These are phyloP conservation scores for Vararia minispora DNA, from an alignment of 768 basidiomycete genomes.

Conservation along the genomic window DNA sequence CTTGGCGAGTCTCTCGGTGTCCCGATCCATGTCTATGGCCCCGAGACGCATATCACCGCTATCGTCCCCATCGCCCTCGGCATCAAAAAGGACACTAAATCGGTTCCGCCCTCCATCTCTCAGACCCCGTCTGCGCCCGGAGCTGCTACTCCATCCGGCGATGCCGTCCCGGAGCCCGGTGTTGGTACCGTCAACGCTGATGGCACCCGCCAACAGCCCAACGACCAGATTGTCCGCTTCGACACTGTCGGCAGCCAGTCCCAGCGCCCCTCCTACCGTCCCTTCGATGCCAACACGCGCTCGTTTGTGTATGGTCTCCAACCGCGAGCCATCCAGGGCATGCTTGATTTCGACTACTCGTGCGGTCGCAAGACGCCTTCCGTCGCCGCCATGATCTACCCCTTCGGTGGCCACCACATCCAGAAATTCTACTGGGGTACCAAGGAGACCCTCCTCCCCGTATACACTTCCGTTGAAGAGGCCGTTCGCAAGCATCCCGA, in stretches of 20 bases:
- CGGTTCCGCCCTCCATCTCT: slow-evolving; percentile 25
- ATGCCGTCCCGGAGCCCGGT: slow-evolving; percentile 24
- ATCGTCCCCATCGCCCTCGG: slow-evolving; percentile 98
- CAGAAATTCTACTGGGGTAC: slow-evolving; percentile 99
- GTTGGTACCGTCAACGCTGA: slow-evolving; percentile 69
- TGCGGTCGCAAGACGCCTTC: slow-evolving; percentile 87
- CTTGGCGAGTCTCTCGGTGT: slow-evolving; percentile 96
- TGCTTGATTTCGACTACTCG: slow-evolving; percentile 98
- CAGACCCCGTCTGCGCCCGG: slow-evolving; percentile 28
- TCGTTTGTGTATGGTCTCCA: slow-evolving; percentile 98
- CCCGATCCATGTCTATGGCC: slow-evolving; percentile 93
- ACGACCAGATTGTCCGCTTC: slow-evolving; percentile 89
- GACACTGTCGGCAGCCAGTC: slow-evolving; percentile 33
- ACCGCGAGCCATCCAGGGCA: slow-evolving; percentile 96
- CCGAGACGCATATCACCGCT: slow-evolving; percentile 97
- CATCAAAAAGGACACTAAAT: slow-evolving; percentile 45
- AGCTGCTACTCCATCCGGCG: slow-evolving; percentile 24
- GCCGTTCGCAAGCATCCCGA: slow-evolving; percentile 93
- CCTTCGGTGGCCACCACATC: slow-evolving; percentile 99
- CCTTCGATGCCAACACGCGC: slow-evolving; percentile 89
- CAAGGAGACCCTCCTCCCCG: slow-evolving; percentile 95
- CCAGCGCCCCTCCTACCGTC: slow-evolving; percentile 69
- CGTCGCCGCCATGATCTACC: slow-evolving; percentile 99
- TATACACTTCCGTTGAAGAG: slow-evolving; percentile 87
- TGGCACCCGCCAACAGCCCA: slow-evolving; percentile 71